phyloP scores from a whole-genome alignment of 352 stramenopile genomes.

The Globisporangium yorkense region DNA sequence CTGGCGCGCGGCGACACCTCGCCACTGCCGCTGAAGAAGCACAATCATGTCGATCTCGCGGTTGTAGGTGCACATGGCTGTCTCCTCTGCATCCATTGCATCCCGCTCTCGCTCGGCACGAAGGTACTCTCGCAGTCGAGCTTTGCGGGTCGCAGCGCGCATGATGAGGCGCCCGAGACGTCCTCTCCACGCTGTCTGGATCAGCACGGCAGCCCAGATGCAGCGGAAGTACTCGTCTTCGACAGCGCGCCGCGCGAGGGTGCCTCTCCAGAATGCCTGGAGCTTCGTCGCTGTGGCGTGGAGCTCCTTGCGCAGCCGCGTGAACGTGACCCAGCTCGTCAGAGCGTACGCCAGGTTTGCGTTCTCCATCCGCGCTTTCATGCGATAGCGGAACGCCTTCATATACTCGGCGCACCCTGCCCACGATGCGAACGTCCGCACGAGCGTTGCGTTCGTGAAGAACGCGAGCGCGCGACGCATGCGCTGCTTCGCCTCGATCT shows the following conservation, averaged over 20 bases:
- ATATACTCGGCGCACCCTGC: conserved; percentile 28
- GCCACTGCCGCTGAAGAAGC: conserved; percentile 63
- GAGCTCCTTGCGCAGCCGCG: conserved; percentile 20
- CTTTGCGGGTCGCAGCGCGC: conserved; percentile 43
- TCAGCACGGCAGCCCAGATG: conserved; percentile 61
- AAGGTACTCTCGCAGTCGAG: conserved; percentile 60
- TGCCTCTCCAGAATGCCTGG: conserved; percentile 66
- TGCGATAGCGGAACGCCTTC: conserved; percentile 33
- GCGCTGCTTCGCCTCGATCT: conserved; percentile 34
- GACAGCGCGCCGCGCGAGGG: conserved; percentile 24
- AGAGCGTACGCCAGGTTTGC: conserved; percentile 43
- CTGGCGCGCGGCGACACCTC: conserved; percentile 55
- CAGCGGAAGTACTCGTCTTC: conserved; percentile 60
- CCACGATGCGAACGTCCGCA: conserved; percentile 61
- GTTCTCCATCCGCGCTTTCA: conserved; percentile 42
- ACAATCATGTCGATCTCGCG: conserved; percentile 52
- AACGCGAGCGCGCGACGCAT: conserved; percentile 53
- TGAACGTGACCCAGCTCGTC: conserved; percentile 41
- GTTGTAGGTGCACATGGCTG: conserved; percentile 32
- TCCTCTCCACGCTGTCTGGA: conserved; percentile 66
- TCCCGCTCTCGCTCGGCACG: conserved; percentile 61
- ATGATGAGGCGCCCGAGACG: conserved; percentile 47
- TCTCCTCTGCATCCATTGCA: conserved; percentile 42
- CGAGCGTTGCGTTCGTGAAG: conserved; percentile 49
- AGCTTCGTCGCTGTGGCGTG: conserved; percentile 31